A percentile compares a stretch with the other conserved stretches of the same genome.
Evolutionary conservation across 2,329 filamentous ascomycete genomes (phyloP).

Genomic region (Colletotrichum abscissum): DNA sequence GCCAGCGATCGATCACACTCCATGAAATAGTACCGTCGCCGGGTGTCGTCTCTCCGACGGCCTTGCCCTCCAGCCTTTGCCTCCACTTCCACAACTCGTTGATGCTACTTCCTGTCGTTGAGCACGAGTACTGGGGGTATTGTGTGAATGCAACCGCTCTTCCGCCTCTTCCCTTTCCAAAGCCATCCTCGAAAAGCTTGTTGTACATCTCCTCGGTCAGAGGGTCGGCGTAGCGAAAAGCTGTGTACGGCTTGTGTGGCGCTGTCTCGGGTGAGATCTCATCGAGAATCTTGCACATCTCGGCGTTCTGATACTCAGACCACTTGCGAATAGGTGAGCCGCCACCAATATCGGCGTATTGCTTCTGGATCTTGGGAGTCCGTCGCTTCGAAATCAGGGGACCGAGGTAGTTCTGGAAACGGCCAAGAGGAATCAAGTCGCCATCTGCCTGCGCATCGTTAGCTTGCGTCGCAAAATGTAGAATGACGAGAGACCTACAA

Average conservation of each 20-base stretch:
- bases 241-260: conserved; percentile 96
- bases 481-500: conserved; percentile 68
- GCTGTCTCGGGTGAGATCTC: conserved; percentile 91
- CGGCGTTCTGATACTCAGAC: conserved; percentile 92
- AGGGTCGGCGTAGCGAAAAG: conserved; percentile 94
- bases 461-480: conserved; percentile 23
- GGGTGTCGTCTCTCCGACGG: conserved; percentile 60
- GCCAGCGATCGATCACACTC: conserved; percentile 99
- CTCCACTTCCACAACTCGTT: conserved; percentile 99
- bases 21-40: conserved; percentile 82
- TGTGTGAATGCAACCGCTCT: conserved; percentile 97
- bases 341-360: conserved; percentile 94
- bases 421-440: conserved; percentile 95
- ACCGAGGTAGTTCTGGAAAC: conserved; percentile 89
- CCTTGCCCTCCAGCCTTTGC: conserved; percentile 85
- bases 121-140: conserved; percentile 98
- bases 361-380: conserved; percentile 96
- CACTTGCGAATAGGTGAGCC: conserved; percentile 98
- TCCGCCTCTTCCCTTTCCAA: conserved; percentile 89
- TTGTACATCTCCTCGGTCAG: conserved; percentile 95
- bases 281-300: conserved; percentile 99
- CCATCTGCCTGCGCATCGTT: conserved; percentile 76
- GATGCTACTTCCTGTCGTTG: conserved; percentile 93
- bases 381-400: conserved; percentile 86
- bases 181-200: conserved; percentile 85